Conservation (phyloP, 2,329 filamentous ascomycete genomes). For the Hyphodiscus sp. region DNA sequence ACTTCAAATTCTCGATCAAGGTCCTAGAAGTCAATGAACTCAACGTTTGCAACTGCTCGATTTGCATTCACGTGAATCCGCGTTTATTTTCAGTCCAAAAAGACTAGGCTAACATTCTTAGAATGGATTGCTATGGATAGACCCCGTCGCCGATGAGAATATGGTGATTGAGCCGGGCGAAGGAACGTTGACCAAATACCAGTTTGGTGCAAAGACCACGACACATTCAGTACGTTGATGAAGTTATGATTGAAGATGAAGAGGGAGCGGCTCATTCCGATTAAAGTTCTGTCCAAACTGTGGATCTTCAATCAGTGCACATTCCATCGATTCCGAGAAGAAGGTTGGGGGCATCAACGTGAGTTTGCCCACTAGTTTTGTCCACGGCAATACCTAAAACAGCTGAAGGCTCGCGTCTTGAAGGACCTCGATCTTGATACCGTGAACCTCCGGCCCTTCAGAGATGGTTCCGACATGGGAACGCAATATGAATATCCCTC, state of each 20-base stretch:
- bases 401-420: neutral
- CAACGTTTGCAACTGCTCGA: conserved; percentile 59
- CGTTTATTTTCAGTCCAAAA: too few relatives aligned
- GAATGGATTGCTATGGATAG: conserved; percentile 39
- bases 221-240: conserved; percentile 31
- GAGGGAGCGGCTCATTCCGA: too few relatives aligned
- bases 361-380: conserved; percentile 10
- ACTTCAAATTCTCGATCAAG: conserved; percentile 44
- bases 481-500: too few relatives aligned
- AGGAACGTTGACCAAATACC: conserved; percentile 38
- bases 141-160: conserved; percentile 30
- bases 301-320: conserved; percentile 37
- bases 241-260: too few relatives aligned
- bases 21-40: conserved; percentile 52
- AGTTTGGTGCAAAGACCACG: conserved; percentile 34
- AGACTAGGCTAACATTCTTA: conserved; percentile 23
- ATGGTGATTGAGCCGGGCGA: conserved; percentile 40
- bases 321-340: conserved; percentile 21
- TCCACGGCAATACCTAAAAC: neutral
- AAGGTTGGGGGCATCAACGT: conserved; percentile 37
- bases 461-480: too few relatives aligned
- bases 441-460: conserved; percentile 2
- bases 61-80: conserved; percentile 36
- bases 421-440: conserved; percentile 15
- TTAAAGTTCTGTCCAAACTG: conserved; percentile 44